Conservation (phyloP, 2,329 filamentous ascomycete genomes). For the Xylariaceae sp. region DNA sequence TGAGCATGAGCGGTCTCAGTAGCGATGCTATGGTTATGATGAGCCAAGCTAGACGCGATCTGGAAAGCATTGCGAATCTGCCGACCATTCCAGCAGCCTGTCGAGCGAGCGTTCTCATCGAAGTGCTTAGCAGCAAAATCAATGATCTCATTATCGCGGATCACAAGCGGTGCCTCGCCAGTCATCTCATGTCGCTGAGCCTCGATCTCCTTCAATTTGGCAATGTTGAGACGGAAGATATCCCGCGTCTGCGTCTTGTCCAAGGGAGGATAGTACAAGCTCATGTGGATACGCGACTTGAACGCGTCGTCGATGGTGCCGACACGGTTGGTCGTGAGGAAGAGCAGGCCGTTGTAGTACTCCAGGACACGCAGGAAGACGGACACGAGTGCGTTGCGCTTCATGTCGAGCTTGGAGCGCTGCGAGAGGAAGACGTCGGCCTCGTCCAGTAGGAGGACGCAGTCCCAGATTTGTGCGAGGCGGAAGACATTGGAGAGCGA, state of each 20-base stretch:
- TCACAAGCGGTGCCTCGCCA: slow-evolving; percentile 31
- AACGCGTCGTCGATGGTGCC: slow-evolving; percentile 42
- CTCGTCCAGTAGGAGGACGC: slow-evolving; percentile 28
- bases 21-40: slow-evolving; percentile 33
- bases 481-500: slow-evolving; percentile 41
- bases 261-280: slow-evolving; percentile 35
- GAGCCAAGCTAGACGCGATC: slow-evolving; percentile 35
- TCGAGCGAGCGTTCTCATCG: slow-evolving; percentile 23
- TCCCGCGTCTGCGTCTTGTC: slow-evolving; percentile 36
- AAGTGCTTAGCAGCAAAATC: slow-evolving; percentile 37
- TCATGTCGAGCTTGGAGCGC: slow-evolving; percentile 29
- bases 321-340: slow-evolving; percentile 43
- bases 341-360: slow-evolving; percentile 39
- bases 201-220: slow-evolving; percentile 36
- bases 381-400: slow-evolving; percentile 34
- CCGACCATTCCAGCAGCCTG: slow-evolving; percentile 32
- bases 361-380: slow-evolving; percentile 39
- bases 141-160: slow-evolving; percentile 34
- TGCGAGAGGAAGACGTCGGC: slow-evolving; percentile 29
- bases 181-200: slow-evolving; percentile 34
- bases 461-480: slow-evolving; percentile 35
- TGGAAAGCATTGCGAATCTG: slow-evolving; percentile 35
- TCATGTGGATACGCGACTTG: slow-evolving; percentile 39
- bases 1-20: slow-evolving; percentile 28
- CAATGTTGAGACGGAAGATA: slow-evolving; percentile 40